phyloP scores from a whole-genome alignment of 2,329 filamentous ascomycete genomes.

The Sporothrix schenckii region DNA sequence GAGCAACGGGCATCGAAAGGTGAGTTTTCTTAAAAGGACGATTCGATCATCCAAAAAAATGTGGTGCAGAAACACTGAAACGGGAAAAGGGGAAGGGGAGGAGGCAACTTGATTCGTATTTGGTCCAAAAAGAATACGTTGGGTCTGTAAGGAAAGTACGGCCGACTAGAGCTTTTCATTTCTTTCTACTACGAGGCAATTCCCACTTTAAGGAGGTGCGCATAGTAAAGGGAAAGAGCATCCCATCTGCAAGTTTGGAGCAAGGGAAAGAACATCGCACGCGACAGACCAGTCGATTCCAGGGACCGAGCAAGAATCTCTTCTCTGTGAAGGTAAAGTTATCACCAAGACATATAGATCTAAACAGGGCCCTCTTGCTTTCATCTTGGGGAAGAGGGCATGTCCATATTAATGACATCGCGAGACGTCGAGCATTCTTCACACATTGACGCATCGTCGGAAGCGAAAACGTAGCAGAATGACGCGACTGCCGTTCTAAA shows the following conservation, averaged over 20 bases:
- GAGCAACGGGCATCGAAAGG: background rate
- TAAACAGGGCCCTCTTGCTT: background rate
- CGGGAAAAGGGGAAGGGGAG: slow-evolving; percentile 7
- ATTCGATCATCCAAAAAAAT: background rate
- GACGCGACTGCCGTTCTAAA: background rate
- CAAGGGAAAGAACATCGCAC: slow-evolving; percentile 5
- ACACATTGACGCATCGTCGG: background rate
- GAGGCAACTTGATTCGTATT: background rate
- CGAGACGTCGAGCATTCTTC: slow-evolving; percentile 17
- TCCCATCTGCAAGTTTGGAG: background rate
- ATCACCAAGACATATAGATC: background rate
- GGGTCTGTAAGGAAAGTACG: slow-evolving; percentile 3
- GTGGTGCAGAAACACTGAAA: background rate
- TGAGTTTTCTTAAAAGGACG: background rate
- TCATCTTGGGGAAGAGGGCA: background rate
- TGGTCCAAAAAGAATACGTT: background rate
- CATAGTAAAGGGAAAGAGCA: background rate
- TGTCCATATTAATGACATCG: background rate
- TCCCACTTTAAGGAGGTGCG: background rate
- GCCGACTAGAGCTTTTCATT: background rate
- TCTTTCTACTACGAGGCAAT: background rate
- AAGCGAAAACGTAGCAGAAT: slow-evolving; percentile 5
- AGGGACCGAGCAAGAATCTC: background rate
- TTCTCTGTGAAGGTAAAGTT: background rate
- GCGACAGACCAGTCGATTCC: background rate